Evolutionary conservation across 441 rosid species (phyloP), one percentile per base, ranked within the genome.

Genomic region (Pelargonium fulgidum): DNA sequence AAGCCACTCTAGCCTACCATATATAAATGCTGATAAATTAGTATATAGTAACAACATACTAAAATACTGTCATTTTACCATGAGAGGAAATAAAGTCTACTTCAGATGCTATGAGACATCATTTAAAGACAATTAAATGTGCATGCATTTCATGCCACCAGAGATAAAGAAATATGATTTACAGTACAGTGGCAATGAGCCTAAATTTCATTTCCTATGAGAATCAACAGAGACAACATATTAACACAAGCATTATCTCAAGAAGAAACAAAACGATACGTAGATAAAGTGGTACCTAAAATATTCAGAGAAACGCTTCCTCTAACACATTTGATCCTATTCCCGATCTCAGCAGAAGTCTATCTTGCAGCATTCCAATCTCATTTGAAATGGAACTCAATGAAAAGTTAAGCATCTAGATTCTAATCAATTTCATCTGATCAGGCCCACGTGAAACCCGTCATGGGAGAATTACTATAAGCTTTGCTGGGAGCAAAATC

Each of bases 401-500:
- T 29, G 4, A 29, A 29, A 29, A 29, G 36, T 3, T 29, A 3
- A 29, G 36, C 36, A 29, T 29, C 36, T 29, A 29, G 36, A 29
- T 29, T 29, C 36, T 29, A 29, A 29, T 29, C 36, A 3, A 3
- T 29, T 29, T 29, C 36, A 29, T 29, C 36, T 29, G 36, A 29
- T 29, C 36, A 29, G 36, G 36, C 36, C 36, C 36, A 29, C 36
- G 36, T 29, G 36, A 20, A 47, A 77, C 61, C 22, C 19, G 52
- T 29, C 63, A 16, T 42, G 24, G 7, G 44, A 65, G 48, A 62
- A 48, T 44, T 47, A 24, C 20, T 42, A 54, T 41, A 41, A 66
- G 64, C 68, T 50, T 66, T 68, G 54, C 58, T 50, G 1, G 58
- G 14, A 9, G 73, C 8, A 20, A 68, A 50, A 65, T 69, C 64